Conservation (phyloP, 768 basidiomycete genomes). For the Sistotremastrum niveocremeum region DNA sequence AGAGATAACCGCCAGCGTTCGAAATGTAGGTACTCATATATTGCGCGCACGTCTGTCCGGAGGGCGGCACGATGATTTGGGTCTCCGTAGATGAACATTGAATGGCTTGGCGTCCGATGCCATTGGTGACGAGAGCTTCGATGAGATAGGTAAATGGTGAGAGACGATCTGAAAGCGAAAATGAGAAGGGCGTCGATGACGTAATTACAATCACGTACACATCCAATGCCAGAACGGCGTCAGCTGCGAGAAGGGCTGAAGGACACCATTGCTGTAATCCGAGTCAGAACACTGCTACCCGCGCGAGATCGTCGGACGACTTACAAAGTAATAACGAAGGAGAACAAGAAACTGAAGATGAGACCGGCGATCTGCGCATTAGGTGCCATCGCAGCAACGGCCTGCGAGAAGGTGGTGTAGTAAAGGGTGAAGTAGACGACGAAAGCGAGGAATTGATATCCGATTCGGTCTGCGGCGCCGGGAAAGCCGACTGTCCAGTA, state of each 20-base stretch:
- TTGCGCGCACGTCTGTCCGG: slow-evolving; percentile 35
- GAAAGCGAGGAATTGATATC: slow-evolving; percentile 44
- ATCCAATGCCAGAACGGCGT: slow-evolving; percentile 51
- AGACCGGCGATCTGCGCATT: slow-evolving; percentile 46
- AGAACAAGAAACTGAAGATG: slow-evolving; percentile 44
- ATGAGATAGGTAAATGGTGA: slow-evolving; percentile 47
- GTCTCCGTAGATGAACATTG: slow-evolving; percentile 50
- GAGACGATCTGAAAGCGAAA: slow-evolving; percentile 14
- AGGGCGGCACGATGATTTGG: slow-evolving; percentile 41
- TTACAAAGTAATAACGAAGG: slow-evolving; percentile 52
- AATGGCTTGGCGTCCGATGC: slow-evolving; percentile 32
- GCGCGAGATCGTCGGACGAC: slow-evolving; percentile 8
- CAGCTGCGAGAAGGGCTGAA: slow-evolving; percentile 48
- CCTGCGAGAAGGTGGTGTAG: slow-evolving; percentile 48
- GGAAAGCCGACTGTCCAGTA: slow-evolving; percentile 53
- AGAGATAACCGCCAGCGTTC: slow-evolving; percentile 39
- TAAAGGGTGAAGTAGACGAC: slow-evolving; percentile 44
- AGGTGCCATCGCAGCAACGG: slow-evolving; percentile 47
- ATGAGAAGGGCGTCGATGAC: background rate
- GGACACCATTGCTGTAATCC: slow-evolving; percentile 39
- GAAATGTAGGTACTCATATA: slow-evolving; percentile 40
- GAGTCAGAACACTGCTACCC: background rate
- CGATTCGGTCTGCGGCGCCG: slow-evolving; percentile 28
- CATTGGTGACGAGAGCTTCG: slow-evolving; percentile 24
- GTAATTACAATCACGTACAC: slow-evolving; percentile 17